These are phyloP conservation scores for Jacaranda copaia DNA, from an alignment of 257 asterid genomes.

Conservation along the genomic window DNA sequence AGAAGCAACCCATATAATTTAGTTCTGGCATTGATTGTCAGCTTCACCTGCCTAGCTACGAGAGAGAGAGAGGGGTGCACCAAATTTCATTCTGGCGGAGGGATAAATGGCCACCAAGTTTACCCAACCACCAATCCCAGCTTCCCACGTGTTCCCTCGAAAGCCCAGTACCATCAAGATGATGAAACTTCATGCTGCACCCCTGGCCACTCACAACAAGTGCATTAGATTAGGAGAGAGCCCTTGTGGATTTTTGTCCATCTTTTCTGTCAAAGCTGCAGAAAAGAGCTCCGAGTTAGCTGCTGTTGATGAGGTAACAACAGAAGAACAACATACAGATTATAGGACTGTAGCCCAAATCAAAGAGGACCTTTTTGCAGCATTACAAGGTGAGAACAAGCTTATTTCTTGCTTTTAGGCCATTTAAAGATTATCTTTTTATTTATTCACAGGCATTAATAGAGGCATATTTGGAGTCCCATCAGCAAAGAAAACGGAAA, in stretches of 20 bases:
- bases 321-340: conserved; percentile 28
- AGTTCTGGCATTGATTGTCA: no score
- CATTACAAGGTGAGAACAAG: conserved; percentile 60
- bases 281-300: conserved; percentile 46
- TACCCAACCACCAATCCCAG: conserved; percentile 57
- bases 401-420: background rate
- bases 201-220: conserved; percentile 42
- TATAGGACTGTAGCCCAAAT: conserved; percentile 39
- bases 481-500: conserved; percentile 64
- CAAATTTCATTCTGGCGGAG: background rate
- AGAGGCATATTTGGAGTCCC: conserved; percentile 91
- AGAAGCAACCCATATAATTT: no score
- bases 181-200: conserved; percentile 42
- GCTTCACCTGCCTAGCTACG: background rate
- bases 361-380: conserved; percentile 58
- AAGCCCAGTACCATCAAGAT: conserved; percentile 42
- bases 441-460: conserved; percentile 58
- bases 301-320: conserved; percentile 33
- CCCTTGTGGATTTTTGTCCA: conserved; percentile 34
- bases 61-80: background rate
- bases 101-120: conserved; percentile 58
- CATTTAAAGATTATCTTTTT: background rate
- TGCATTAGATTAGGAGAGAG: conserved; percentile 44
- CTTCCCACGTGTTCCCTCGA: conserved; percentile 54
- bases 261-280: conserved; percentile 47